Conservation (phyloP, 352 stramenopile species). For the Phytophthora rubi region DNA sequence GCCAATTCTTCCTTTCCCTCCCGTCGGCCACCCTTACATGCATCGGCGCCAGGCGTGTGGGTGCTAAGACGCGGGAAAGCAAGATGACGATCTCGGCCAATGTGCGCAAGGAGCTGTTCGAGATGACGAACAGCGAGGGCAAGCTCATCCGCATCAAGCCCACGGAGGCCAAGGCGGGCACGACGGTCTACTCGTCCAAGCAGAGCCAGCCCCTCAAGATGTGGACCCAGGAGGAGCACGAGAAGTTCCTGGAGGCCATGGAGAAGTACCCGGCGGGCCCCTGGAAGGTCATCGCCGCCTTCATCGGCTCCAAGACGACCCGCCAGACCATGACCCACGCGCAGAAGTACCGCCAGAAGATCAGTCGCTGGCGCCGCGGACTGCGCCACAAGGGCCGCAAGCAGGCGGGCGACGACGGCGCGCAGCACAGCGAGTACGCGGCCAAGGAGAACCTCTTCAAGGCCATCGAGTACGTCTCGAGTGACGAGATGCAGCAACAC, state of each 20-base stretch:
- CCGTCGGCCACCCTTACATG: conserved; percentile 28
- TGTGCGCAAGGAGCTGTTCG: conserved; percentile 86
- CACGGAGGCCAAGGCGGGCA: conserved; percentile 84
- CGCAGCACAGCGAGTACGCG: conserved; percentile 54
- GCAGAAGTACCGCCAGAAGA: conserved; percentile 89
- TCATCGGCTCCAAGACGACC: conserved; percentile 86
- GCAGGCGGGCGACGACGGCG: conserved; percentile 48
- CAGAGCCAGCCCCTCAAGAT: conserved; percentile 86
- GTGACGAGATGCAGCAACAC: conserved; percentile 50
- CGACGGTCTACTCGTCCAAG: conserved; percentile 86
- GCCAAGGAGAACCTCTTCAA: conserved; percentile 68
- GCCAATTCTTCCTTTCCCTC: conserved; percentile 44
- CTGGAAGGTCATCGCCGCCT: conserved; percentile 85
- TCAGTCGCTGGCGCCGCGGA: conserved; percentile 79
- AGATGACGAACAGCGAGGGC: conserved; percentile 78
- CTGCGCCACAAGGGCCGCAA: conserved; percentile 84
- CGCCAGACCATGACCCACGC: conserved; percentile 94
- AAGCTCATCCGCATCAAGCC: conserved; percentile 88
- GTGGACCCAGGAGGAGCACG: conserved; percentile 88
- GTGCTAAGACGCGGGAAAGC: conserved; percentile 30
- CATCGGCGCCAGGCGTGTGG: conserved; percentile 22
- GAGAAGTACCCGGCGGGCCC: conserved; percentile 85
- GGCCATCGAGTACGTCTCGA: conserved; percentile 69
- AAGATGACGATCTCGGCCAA: conserved; percentile 88
- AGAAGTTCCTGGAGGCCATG: conserved; percentile 87